Evolutionary conservation across 441 rosid genomes (phyloP).

Genomic region (Erodium moschatum): DNA sequence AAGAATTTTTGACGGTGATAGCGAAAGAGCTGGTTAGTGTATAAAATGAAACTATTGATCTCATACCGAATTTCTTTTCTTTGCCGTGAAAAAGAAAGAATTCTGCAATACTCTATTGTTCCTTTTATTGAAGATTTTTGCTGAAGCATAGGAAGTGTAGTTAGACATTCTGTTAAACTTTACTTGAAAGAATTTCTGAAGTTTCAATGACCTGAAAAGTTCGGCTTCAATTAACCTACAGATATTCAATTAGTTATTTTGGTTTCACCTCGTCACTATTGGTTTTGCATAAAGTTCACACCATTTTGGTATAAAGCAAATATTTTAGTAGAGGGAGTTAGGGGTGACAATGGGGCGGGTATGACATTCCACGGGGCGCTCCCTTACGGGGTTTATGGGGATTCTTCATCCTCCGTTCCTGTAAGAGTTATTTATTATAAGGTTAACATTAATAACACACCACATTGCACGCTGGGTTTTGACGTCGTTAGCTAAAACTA

Average conservation of each 20-base stretch:
- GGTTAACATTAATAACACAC: too few relatives aligned
- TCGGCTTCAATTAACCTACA: neutral
- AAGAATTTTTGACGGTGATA: constrained; percentile 53
- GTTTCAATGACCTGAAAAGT: neutral
- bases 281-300: neutral
- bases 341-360: too few relatives aligned
- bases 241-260: neutral
- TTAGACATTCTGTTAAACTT: neutral
- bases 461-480: too few relatives aligned
- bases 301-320: neutral
- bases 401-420: too few relatives aligned
- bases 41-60: constrained; percentile 22
- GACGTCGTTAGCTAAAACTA: too few relatives aligned
- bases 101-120: neutral
- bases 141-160: neutral
- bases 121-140: neutral
- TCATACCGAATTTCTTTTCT: constrained; percentile 7
- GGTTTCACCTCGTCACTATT: neutral
- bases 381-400: too few relatives aligned
- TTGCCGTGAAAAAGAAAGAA: constrained; percentile 13
- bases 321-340: too few relatives aligned
- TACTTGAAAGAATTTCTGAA: too few relatives aligned
- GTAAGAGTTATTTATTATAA: too few relatives aligned
- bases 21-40: constrained; percentile 23
- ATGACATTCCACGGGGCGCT: too few relatives aligned